These are phyloP conservation scores for Pascua sp. DNA, from an alignment of 1,284 basidiomycete species.

Conservation along the genomic window DNA sequence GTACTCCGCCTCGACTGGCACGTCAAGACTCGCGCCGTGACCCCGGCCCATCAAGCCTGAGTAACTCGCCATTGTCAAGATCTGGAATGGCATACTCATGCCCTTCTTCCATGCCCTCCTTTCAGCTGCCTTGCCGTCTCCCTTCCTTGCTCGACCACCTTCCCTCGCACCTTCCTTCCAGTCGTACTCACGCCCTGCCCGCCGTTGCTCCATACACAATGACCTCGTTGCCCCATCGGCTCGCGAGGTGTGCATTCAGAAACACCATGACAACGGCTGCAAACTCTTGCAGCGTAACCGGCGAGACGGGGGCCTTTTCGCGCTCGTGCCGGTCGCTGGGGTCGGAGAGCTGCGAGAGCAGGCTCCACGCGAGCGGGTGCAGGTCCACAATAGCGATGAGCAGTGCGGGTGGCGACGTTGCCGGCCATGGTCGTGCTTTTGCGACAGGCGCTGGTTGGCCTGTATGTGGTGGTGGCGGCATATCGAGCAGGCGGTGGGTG, in stretches of 20 bases:
- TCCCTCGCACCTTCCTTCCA: too few relatives aligned
- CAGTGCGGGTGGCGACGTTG: conserved; percentile 56
- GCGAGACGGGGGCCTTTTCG: conserved; percentile 39
- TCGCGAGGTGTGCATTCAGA: conserved; percentile 86
- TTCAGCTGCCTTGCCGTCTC: too few relatives aligned
- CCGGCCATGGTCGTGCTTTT: conserved; percentile 15
- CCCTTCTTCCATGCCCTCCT: too few relatives aligned
- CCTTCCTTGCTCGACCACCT: too few relatives aligned
- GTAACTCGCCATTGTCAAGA: too few relatives aligned
- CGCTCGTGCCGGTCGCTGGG: conserved; percentile 14
- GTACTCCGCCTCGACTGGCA: too few relatives aligned
- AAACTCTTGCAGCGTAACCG: conserved; percentile 64
- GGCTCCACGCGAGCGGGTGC: conserved; percentile 76
- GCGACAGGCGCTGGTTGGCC: background rate
- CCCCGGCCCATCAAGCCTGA: too few relatives aligned
- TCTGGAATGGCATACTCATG: too few relatives aligned
- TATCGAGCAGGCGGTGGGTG: background rate
- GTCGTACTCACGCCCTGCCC: conserved; percentile 57
- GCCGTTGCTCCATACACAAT: conserved; percentile 85
- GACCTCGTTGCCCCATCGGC: conserved; percentile 84
- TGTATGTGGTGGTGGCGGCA: background rate
- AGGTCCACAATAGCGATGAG: conserved; percentile 78
- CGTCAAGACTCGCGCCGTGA: too few relatives aligned
- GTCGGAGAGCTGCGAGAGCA: conserved; percentile 46
- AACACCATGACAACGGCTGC: conserved; percentile 81